These are phyloP conservation scores for Plasmodium inui DNA, from an alignment of 169 alveolate genomes.

Conservation along the genomic window DNA sequence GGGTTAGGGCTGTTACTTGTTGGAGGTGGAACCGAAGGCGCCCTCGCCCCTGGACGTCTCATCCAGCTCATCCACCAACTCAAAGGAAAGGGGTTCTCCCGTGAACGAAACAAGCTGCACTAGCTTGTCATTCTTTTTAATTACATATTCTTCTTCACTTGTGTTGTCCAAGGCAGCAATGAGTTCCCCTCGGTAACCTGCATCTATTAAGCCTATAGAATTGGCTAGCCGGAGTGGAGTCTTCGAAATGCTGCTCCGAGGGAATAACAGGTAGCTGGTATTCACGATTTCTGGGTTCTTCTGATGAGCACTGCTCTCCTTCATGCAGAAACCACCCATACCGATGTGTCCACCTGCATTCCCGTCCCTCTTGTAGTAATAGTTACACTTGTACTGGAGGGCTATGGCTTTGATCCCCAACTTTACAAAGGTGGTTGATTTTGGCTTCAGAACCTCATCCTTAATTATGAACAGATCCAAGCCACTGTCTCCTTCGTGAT, in stretches of 20 bases:
- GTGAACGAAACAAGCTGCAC: constrained; percentile 91
- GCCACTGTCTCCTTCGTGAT: constrained; percentile 93
- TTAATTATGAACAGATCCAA: constrained; percentile 90
- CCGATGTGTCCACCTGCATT: neutral
- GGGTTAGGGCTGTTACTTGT: neutral
- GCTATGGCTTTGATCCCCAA: constrained; percentile 93
- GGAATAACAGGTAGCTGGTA: constrained; percentile 87
- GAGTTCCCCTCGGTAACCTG: constrained; percentile 93
- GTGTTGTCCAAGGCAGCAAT: constrained; percentile 92
- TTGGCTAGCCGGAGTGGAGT: constrained; percentile 92
- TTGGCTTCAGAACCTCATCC: constrained; percentile 88
- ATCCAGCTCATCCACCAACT: constrained; percentile 89
- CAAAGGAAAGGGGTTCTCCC: constrained; percentile 89
- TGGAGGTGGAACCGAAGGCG: constrained; percentile 92
- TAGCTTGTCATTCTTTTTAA: constrained; percentile 89
- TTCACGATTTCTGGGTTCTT: constrained; percentile 20
- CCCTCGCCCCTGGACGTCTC: constrained; percentile 91
- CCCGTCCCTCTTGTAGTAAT: constrained; percentile 18
- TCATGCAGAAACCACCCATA: neutral
- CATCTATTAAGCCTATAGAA: constrained; percentile 93
- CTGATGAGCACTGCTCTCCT: constrained; percentile 21
- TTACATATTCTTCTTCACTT: constrained; percentile 86
- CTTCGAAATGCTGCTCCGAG: constrained; percentile 91
- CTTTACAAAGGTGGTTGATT: constrained; percentile 86
- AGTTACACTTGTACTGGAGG: constrained; percentile 50